phyloP scores from a whole-genome alignment of 352 stramenopile species.

The Sclerospora graminicola region DNA sequence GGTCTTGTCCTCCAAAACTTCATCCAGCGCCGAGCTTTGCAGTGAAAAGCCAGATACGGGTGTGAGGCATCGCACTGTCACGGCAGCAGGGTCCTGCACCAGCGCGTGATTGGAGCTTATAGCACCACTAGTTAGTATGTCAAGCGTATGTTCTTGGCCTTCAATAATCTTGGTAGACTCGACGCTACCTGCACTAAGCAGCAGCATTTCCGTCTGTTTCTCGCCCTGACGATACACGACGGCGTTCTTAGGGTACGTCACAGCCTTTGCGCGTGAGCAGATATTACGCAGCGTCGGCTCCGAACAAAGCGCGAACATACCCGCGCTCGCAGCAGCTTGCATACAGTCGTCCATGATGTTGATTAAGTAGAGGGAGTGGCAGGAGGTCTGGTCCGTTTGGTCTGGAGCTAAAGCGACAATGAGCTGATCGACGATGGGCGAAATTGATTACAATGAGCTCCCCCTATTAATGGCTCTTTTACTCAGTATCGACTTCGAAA shows the following conservation, averaged over 20 bases:
- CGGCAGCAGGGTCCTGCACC: constrained; percentile 60
- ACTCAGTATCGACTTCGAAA: constrained; percentile 4
- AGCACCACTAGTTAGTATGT: constrained; percentile 32
- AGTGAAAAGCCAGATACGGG: constrained; percentile 74
- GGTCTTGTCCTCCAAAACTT: constrained; percentile 64
- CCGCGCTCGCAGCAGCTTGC: constrained; percentile 41
- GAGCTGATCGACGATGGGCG: constrained; percentile 7
- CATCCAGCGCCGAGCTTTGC: constrained; percentile 47
- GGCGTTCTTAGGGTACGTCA: constrained; percentile 61
- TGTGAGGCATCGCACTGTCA: constrained; percentile 71
- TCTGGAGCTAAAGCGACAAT: constrained; percentile 19
- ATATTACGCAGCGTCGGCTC: constrained; percentile 75
- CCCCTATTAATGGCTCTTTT: not conserved
- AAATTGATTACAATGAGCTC: constrained; percentile 16
- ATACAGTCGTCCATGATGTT: constrained; percentile 53
- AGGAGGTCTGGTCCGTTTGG: constrained; percentile 11
- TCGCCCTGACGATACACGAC: constrained; percentile 76
- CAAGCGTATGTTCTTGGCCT: constrained; percentile 72
- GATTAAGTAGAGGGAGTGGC: not conserved
- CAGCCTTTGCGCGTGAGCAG: constrained; percentile 45
- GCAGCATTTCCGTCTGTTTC: constrained; percentile 69
- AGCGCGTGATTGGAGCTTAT: constrained; percentile 80
- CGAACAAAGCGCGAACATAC: constrained; percentile 79
- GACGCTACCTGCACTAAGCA: constrained; percentile 55
- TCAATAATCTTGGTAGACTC: constrained; percentile 75